Evolutionary conservation across 192 early-diverging fungal species (phyloP).

Genomic region (Umbelopsis isabellina): DNA sequence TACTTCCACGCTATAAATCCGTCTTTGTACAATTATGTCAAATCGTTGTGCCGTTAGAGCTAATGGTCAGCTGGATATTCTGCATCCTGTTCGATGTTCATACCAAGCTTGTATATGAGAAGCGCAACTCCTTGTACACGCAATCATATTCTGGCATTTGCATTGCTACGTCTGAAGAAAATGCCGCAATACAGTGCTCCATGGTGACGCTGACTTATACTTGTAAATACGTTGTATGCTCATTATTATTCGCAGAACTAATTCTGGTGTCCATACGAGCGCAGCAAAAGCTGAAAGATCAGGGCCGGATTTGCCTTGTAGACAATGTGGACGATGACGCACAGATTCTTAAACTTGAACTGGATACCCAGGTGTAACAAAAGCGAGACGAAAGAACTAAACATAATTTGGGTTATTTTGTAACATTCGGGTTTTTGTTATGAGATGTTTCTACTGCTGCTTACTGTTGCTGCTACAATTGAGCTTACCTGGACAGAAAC

Average conservation of each 20-base stretch:
- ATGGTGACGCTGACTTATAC: conserved; percentile 1
- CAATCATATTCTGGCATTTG: background rate
- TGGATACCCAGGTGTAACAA: too few species aligned
- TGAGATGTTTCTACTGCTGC: too few species aligned
- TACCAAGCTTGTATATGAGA: conserved; percentile 2
- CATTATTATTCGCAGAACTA: background rate
- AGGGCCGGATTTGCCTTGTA: background rate
- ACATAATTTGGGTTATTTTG: too few species aligned
- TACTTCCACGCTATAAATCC: conserved; percentile 3
- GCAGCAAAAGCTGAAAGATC: background rate
- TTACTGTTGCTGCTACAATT: too few species aligned
- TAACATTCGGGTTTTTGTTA: too few species aligned
- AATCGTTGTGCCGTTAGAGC: conserved; percentile 27
- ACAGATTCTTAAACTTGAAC: background rate
- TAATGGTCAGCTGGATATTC: conserved; percentile 38
- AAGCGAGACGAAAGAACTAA: too few species aligned
- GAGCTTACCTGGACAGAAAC: too few species aligned
- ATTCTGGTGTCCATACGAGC: background rate
- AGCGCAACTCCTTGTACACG: background rate
- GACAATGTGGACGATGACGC: background rate
- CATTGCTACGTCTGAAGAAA: background rate
- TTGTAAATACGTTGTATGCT: conserved; percentile 9
- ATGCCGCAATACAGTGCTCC: background rate
- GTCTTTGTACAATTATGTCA: conserved; percentile 24
- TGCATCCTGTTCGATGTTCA: conserved; percentile 32